Percentiles rank a stretch among this genome's conserved stretches.
phyloP scores from a whole-genome alignment of 345 rosid species.

The Pistacia atlantica region DNA sequence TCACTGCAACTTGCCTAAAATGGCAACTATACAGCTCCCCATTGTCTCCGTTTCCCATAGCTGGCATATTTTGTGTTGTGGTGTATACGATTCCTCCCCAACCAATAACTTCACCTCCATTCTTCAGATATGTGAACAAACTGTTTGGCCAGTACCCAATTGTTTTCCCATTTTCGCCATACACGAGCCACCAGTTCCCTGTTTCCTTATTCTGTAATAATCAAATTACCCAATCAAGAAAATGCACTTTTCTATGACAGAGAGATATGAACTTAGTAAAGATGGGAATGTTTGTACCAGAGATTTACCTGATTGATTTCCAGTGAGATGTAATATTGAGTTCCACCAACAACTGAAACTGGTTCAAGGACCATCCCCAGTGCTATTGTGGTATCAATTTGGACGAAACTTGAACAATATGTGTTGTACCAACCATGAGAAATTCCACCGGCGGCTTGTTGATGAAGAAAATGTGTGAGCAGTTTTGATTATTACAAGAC shows the following conservation, averaged over 20 bases:
- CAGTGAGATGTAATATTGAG: constrained; percentile 12
- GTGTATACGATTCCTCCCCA: constrained; percentile 20
- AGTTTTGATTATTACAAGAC: background rate
- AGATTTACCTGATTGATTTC: constrained; percentile 5
- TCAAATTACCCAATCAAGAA: no score
- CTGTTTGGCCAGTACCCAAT: constrained; percentile 12
- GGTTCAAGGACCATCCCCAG: constrained; percentile 11
- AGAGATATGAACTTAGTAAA: no score
- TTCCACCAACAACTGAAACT: constrained; percentile 12
- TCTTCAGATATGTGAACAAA: background rate
- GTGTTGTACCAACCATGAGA: constrained; percentile 18
- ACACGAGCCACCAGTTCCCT: constrained; percentile 21
- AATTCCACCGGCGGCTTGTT: background rate
- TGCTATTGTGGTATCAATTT: background rate
- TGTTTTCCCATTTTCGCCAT: background rate
- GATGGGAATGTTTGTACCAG: no score
- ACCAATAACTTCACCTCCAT: background rate
- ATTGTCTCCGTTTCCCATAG: constrained; percentile 24
- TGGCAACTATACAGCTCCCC: background rate
- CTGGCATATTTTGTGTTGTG: background rate
- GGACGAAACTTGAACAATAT: constrained; percentile 20
- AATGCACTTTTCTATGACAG: no score
- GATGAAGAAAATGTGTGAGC: background rate
- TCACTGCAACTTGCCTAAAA: background rate
- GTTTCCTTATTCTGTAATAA: background rate